phyloP scores from a whole-genome alignment of 164 flowering plant species.

The Santalum album region DNA sequence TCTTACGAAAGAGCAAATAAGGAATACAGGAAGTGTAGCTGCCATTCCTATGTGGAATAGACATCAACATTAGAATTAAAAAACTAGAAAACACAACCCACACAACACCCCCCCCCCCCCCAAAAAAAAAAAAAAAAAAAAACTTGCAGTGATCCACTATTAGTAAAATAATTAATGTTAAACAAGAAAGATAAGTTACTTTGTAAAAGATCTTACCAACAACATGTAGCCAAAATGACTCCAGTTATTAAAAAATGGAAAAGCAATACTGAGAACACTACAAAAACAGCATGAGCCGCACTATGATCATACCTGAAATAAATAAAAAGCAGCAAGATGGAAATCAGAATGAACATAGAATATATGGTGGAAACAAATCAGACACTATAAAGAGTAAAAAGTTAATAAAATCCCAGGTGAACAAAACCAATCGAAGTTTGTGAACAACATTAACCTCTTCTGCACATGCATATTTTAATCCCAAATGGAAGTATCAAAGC shows the following conservation, averaged over 20 bases:
- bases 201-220: slow-evolving; percentile 56
- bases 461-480: neutral
- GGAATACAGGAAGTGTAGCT: no score
- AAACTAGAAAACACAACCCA: no score
- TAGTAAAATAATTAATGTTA: no score
- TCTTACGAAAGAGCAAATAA: no score
- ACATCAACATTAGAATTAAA: no score
- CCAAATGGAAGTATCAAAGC: neutral
- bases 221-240: slow-evolving; percentile 64
- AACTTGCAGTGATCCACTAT: no score
- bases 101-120: no score
- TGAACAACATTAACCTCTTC: neutral
- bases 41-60: no score
- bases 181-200: no score
- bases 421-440: neutral
- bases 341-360: slow-evolving; percentile 2
- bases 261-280: slow-evolving; percentile 63
- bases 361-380: neutral
- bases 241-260: slow-evolving; percentile 78
- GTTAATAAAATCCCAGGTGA: no score
- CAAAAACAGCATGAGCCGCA: slow-evolving; percentile 68
- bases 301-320: slow-evolving; percentile 82
- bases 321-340: slow-evolving; percentile 6
- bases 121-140: no score
- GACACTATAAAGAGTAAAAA: no score